Evolutionary conservation across 345 rosid genomes (phyloP).

Genomic region (Eucalyptus pauciflora): DNA sequence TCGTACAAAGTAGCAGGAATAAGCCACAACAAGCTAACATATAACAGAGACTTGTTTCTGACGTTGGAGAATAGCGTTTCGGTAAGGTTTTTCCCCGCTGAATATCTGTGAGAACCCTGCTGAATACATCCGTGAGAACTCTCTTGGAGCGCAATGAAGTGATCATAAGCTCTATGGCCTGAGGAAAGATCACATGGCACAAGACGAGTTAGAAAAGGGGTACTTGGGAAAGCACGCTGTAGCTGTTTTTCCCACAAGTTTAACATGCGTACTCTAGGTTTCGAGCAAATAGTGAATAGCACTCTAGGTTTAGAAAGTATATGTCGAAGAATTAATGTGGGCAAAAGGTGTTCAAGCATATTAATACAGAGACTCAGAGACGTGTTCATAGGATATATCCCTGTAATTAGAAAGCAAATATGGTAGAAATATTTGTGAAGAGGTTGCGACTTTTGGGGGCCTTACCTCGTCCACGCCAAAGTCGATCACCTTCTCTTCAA

Average conservation of each 20-base stretch:
- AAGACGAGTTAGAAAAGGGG: neutral
- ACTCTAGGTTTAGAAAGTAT: neutral
- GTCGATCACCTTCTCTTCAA: neutral
- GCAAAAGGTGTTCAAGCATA: neutral
- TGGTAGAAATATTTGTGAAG: neutral
- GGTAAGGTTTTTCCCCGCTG: neutral
- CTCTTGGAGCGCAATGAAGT: neutral
- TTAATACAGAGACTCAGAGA: neutral
- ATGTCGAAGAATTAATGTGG: neutral
- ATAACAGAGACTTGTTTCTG: neutral
- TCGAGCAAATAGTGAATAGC: neutral
- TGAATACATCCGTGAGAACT: neutral
- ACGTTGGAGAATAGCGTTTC: neutral
- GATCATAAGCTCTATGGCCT: neutral
- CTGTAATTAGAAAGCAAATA: neutral
- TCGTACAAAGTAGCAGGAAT: neutral
- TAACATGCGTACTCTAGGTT: neutral
- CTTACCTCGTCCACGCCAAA: conserved; percentile 2
- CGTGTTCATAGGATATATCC: neutral
- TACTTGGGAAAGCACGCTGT: neutral
- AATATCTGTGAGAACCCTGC: neutral
- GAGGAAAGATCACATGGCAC: neutral
- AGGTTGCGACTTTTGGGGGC: no score
- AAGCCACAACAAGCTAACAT: neutral
- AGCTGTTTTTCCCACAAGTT: neutral